These are phyloP conservation scores for Ogataea zsoltii DNA, from an alignment of 805 yeast genomes.

Conservation along the genomic window DNA sequence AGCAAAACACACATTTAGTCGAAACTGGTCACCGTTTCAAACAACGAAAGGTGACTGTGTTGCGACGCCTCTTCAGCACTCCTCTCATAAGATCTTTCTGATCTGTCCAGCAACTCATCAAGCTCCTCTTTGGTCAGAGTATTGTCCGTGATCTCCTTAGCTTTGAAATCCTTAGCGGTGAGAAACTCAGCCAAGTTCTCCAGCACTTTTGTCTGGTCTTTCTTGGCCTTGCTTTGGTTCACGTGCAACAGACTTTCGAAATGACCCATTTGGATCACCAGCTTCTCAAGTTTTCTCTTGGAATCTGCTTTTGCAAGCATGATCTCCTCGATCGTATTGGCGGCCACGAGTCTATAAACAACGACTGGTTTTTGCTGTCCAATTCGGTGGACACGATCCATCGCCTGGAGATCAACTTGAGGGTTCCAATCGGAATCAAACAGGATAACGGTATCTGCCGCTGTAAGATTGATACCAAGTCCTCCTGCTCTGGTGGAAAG, in stretches of 20 bases:
- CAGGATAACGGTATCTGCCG: slow-evolving; percentile 86
- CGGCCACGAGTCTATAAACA: slow-evolving; percentile 73
- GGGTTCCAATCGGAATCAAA: slow-evolving; percentile 98
- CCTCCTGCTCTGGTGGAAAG: slow-evolving; percentile 95
- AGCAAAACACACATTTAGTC: slow-evolving; percentile 23
- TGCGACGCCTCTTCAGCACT: slow-evolving; percentile 3
- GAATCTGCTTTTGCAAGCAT: slow-evolving; percentile 75
- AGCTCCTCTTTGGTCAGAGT: slow-evolving; percentile 44
- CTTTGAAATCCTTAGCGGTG: slow-evolving; percentile 36
- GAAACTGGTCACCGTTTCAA: slow-evolving; percentile 38
- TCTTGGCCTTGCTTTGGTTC: slow-evolving; percentile 13
- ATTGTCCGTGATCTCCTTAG: slow-evolving; percentile 25
- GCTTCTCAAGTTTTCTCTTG: slow-evolving; percentile 74
- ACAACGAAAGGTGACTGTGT: slow-evolving; percentile 32
- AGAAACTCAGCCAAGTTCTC: slow-evolving; percentile 43
- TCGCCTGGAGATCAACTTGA: slow-evolving; percentile 93
- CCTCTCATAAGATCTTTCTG: slow-evolving; percentile 40
- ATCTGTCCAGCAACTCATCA: slow-evolving; percentile 50
- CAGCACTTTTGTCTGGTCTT: slow-evolving; percentile 15
- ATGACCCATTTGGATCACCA: slow-evolving; percentile 69
- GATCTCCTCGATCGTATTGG: slow-evolving; percentile 81
- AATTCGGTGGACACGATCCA: slow-evolving; percentile 92
- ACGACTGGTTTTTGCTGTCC: slow-evolving; percentile 87
- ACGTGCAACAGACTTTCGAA: slow-evolving; percentile 41
- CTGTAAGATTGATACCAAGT: slow-evolving; percentile 79